Evolutionary conservation across 257 asterid species (phyloP).

Genomic region (Solanum microdontum): DNA sequence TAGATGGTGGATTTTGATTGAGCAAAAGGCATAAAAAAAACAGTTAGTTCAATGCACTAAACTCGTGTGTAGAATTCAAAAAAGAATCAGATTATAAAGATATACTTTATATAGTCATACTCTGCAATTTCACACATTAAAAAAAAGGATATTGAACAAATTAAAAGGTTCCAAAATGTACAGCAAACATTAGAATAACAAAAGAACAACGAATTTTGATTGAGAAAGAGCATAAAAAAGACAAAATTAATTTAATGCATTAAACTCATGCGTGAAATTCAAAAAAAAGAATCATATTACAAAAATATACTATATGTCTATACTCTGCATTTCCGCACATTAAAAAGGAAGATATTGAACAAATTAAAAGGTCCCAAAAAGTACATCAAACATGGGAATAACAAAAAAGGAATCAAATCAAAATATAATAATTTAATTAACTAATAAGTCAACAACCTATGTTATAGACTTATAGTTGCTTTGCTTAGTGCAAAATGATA

Average conservation of each 20-base stretch:
- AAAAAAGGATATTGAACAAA: neutral
- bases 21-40: neutral
- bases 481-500: neutral
- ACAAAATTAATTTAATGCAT: rapidly evolving
- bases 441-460: neutral
- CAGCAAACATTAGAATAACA: neutral
- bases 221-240: neutral
- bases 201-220: neutral
- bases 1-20: neutral
- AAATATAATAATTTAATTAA: neutral
- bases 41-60: too few relatives aligned
- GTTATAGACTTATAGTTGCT: neutral
- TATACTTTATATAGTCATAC: too few relatives aligned
- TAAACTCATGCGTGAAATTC: neutral
- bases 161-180: neutral
- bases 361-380: neutral
- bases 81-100: neutral
- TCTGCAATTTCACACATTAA: neutral
- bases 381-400: neutral
- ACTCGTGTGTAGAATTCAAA: neutral
- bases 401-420: neutral
- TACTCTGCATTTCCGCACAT: neutral
- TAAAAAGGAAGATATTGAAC: neutral
- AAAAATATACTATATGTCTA: too few relatives aligned
- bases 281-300: neutral